These are phyloP conservation scores for Pelomyxa schiedti DNA, from an alignment of 78 protist genomes.

Conservation along the genomic window DNA sequence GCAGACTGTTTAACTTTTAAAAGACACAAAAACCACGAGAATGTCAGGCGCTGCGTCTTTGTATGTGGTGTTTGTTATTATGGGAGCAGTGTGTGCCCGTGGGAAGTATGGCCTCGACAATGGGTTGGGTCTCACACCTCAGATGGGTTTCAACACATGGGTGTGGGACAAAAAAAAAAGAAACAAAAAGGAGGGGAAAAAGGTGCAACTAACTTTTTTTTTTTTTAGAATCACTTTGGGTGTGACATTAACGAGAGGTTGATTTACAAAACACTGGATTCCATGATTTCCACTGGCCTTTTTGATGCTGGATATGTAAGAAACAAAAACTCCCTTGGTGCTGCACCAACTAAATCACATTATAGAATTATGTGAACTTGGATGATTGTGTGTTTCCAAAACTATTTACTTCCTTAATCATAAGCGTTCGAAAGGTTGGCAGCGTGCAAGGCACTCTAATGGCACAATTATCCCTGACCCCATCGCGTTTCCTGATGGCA, in stretches of 20 bases:
- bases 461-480: conserved; percentile 43
- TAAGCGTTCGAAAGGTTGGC: background rate
- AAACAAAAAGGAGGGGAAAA: too few species aligned
- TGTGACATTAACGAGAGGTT: conserved; percentile 11
- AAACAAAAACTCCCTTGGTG: background rate
- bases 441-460: background rate
- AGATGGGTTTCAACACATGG: conserved; percentile 46
- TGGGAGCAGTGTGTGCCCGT: too few species aligned
- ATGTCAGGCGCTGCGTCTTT: too few species aligned
- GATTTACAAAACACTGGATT: conserved; percentile 1
- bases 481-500: conserved; percentile 65
- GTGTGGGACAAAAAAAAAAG: too few species aligned
- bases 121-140: conserved; percentile 50
- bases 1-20: too few species aligned
- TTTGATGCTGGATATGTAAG: background rate
- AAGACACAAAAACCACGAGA: too few species aligned
- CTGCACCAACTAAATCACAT: background rate
- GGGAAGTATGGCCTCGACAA: too few species aligned
- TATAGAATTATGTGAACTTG: conserved; percentile 9
- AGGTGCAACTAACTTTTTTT: too few species aligned
- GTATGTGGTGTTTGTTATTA: too few species aligned
- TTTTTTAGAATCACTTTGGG: background rate
- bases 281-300: background rate
- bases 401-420: background rate
- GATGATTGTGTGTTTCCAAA: conserved; percentile 6